Evolutionary conservation across 1,284 basidiomycete species (phyloP), one percentile per base, ranked within the genome.

Genomic region (Cryptococcus floricola): DNA sequence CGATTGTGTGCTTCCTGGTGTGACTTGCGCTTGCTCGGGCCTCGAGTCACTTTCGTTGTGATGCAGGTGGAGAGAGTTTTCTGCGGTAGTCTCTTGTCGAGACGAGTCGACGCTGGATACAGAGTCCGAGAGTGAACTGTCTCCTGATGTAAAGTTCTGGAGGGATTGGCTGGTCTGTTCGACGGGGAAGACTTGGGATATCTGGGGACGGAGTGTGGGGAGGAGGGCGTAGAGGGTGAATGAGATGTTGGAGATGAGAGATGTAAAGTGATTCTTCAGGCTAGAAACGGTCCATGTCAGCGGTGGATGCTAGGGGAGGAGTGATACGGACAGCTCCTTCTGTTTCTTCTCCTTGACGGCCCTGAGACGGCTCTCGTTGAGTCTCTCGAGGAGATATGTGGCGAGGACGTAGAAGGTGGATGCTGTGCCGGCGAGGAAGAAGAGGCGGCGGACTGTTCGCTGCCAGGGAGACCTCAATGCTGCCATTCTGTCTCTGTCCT

Each of bases 211-310:
- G 25, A 77, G 62, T 0, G 73, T 77, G 12, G 76, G 76, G 2
- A 77, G 59, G 10, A 77, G 67, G 12, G 75, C 75, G 48, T 77
- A 77, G 42, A 77, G 66, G 3, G 76, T 77, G 60, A 74, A 74
- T 18, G 71, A 72, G 27, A 76, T 71, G 5, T 71, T 76, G 13
- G 72, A 74, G 49, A 74, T 58, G 5, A 75, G 61, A 9, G 73
- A 69, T 4, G 70, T 71, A 54, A 76, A 77, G 62, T 76, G 73
- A 10, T 68, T 65, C 58, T 73, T 75, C 50, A 77, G 60, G 34
- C 76, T 77, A 37, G 18, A 19, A 28, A 25, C 42, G 19, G 27
- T 3, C n/a, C 39, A 27, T 1, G 18, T 46, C 50, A 48, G 46
- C 23, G 42, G 28, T 12, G 14, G 18, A 46, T 38, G n/a, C 13